Evolutionary conservation across 2,329 filamentous ascomycete species (phyloP).

Genomic region (Epicoccum sorghinum): DNA sequence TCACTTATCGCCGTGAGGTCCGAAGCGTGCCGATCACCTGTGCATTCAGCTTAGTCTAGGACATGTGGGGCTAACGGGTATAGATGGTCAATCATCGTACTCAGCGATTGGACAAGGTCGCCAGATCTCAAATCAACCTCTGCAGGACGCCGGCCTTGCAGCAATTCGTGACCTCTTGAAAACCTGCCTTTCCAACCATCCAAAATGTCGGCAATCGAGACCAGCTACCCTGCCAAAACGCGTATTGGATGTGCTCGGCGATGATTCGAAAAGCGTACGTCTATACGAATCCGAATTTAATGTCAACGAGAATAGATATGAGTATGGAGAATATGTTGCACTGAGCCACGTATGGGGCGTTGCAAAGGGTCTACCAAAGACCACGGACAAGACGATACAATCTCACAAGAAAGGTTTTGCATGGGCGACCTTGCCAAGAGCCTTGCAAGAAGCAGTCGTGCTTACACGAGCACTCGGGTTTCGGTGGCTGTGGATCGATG

Average conservation of each 20-base stretch:
- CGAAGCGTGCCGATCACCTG: constrained; percentile 9
- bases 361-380: constrained; percentile 35
- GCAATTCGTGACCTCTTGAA: constrained; percentile 36
- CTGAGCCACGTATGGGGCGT: constrained; percentile 44
- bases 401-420: constrained; percentile 36
- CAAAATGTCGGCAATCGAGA: constrained; percentile 34
- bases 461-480: constrained; percentile 45
- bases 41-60: constrained; percentile 12
- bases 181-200: constrained; percentile 38
- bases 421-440: constrained; percentile 38
- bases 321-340: constrained; percentile 42
- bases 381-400: constrained; percentile 34
- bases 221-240: constrained; percentile 37
- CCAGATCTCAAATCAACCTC: constrained; percentile 35
- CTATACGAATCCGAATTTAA: constrained; percentile 39
- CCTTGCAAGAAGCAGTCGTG: constrained; percentile 44
- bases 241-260: constrained; percentile 37
- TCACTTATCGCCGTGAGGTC: constrained; percentile 2
- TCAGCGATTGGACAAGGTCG: constrained; percentile 44
- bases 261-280: constrained; percentile 38
- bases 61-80: constrained; percentile 21
- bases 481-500: constrained; percentile 47
- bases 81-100: constrained; percentile 43
- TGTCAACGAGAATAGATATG: constrained; percentile 31
- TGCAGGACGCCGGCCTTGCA: constrained; percentile 37